Evolutionary conservation across 2,329 filamentous ascomycete genomes (phyloP).

Genomic region (Pseudogymnoascus sp.): DNA sequence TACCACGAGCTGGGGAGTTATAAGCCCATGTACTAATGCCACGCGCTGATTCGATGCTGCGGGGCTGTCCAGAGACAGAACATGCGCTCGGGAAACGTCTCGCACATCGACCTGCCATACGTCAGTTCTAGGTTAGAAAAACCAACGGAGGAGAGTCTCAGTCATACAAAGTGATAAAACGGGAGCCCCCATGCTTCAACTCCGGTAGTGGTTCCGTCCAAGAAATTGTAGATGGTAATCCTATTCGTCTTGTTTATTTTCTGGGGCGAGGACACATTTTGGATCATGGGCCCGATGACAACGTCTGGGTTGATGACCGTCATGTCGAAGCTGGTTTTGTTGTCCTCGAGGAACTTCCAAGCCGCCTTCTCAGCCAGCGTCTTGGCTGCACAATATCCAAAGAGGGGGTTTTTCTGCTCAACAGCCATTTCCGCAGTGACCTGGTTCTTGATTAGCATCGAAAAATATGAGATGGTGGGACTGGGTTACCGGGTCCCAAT

Average conservation of each 20-base stretch:
- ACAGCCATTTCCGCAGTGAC: conserved; percentile 21
- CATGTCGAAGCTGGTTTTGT: conserved; percentile 46
- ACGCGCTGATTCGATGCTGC: conserved; percentile 52
- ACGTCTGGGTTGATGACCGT: conserved; percentile 52
- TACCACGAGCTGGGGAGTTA: conserved; percentile 49
- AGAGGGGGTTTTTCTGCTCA: conserved; percentile 33
- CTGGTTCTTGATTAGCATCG: neutral
- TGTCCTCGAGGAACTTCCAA: conserved; percentile 50
- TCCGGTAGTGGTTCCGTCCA: conserved; percentile 41
- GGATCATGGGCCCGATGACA: conserved; percentile 52
- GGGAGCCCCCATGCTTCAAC: conserved; percentile 14
- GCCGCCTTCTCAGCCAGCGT: conserved; percentile 57
- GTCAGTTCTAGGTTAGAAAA: conserved; percentile 30
- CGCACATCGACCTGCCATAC: conserved; percentile 46
- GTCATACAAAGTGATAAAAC: conserved; percentile 18
- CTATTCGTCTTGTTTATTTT: conserved; percentile 62
- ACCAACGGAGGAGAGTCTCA: conserved; percentile 9
- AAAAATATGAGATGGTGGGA: conserved; percentile 8
- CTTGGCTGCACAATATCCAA: conserved; percentile 45
- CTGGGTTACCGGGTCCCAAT: conserved; percentile 46
- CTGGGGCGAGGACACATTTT: conserved; percentile 51
- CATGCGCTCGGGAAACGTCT: conserved; percentile 53
- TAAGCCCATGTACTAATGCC: conserved; percentile 49
- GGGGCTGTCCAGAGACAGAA: conserved; percentile 46
- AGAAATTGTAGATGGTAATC: conserved; percentile 40